Conservation (phyloP, 2,329 filamentous ascomycete genomes). For the Trichoderma endophyticum region DNA sequence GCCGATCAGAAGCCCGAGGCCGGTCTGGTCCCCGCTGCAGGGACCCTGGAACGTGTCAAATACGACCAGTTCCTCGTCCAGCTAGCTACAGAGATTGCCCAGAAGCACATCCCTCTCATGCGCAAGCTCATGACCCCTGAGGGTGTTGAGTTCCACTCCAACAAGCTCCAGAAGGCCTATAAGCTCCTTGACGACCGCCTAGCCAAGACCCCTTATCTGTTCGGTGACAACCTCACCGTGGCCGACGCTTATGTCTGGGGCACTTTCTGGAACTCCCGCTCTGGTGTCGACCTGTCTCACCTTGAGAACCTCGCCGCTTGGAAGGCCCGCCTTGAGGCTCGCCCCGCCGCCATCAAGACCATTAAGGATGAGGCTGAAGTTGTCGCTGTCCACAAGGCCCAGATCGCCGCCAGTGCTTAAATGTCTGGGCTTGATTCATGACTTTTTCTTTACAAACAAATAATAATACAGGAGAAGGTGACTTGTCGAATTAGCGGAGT, state of each 20-base stretch:
- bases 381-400: neutral
- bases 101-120: conserved; percentile 9
- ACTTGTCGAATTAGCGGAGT: neutral
- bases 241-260: conserved; percentile 11
- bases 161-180: neutral
- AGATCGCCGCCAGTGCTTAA: neutral
- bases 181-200: neutral
- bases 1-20: neutral
- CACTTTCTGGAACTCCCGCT: conserved; percentile 4
- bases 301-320: neutral
- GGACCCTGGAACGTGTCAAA: conserved; percentile 5
- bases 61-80: conserved; percentile 1
- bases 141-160: neutral
- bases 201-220: neutral
- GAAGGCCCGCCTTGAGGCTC: neutral
- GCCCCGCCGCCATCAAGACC: neutral
- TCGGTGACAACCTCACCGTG: neutral
- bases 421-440: too few relatives aligned
- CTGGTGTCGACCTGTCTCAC: neutral
- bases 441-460: too few relatives aligned
- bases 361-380: neutral
- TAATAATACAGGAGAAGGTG: neutral
- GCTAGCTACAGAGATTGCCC: neutral
- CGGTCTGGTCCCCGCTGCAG: neutral
- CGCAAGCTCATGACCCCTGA: conserved; percentile 7